These are phyloP conservation scores for Neonectria ditissima DNA, from an alignment of 2,329 filamentous ascomycete species.

Conservation along the genomic window DNA sequence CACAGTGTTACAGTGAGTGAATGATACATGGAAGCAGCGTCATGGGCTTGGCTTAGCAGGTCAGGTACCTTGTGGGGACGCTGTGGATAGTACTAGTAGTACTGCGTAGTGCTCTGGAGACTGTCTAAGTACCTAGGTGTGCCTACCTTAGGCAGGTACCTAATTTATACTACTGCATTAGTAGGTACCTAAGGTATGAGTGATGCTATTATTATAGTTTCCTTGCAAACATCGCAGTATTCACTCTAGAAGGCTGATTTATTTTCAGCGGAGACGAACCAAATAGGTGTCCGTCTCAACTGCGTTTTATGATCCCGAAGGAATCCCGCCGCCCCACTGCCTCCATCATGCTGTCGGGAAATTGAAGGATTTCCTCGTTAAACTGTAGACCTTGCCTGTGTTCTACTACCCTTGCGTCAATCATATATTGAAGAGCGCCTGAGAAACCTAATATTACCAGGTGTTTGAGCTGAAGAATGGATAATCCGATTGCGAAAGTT, in stretches of 20 bases:
- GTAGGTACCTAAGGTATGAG: too few species aligned
- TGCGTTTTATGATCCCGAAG: neutral
- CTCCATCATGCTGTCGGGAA: neutral
- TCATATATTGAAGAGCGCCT: too few species aligned
- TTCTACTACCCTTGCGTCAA: neutral
- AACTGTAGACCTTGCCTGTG: too few species aligned
- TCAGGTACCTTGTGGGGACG: neutral
- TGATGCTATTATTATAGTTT: too few species aligned
- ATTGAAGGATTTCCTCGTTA: conserved; percentile 5
- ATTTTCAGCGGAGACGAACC: neutral
- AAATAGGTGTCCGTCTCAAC: conserved; percentile 6
- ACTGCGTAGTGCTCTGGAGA: too few species aligned
- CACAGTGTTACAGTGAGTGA: neutral
- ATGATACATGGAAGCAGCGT: neutral
- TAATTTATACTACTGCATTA: too few species aligned
- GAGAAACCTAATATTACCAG: too few species aligned
- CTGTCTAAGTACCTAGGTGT: too few species aligned
- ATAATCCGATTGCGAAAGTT: neutral
- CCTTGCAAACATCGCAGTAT: too few species aligned
- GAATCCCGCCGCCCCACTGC: neutral
- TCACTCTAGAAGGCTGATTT: neutral
- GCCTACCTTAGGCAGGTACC: too few species aligned
- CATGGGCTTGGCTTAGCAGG: neutral
- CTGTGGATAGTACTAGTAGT: neutral
- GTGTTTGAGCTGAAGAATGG: too few species aligned